Evolutionary conservation across 2,329 filamentous ascomycete genomes (phyloP).

Genomic region (Nemania sp.): DNA sequence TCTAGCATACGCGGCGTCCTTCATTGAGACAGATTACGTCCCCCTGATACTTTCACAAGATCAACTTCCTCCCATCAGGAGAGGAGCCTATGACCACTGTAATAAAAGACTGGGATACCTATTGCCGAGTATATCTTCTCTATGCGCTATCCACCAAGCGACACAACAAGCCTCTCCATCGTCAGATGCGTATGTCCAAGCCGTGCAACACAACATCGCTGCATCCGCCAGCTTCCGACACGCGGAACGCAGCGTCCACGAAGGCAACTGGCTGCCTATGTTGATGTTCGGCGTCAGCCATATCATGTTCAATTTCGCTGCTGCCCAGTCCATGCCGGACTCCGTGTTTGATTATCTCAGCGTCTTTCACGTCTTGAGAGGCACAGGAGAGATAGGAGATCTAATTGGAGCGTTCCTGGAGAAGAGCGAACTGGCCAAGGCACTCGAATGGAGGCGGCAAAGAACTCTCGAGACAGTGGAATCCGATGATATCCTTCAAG

Average conservation of each 20-base stretch:
- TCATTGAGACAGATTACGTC: not conserved
- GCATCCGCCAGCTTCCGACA: conserved; percentile 58
- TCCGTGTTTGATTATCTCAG: conserved; percentile 21
- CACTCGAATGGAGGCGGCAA: conserved; percentile 9
- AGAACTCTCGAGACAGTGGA: not conserved
- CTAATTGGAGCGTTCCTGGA: conserved; percentile 27
- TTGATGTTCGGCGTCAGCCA: conserved; percentile 33
- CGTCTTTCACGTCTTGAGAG: conserved; percentile 30
- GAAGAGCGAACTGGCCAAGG: conserved; percentile 16
- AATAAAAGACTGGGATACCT: conserved; percentile 25
- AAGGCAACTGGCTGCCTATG: conserved; percentile 61
- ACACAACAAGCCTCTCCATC: conserved; percentile 10
- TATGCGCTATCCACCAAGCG: conserved; percentile 28
- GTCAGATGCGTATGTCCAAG: conserved; percentile 19
- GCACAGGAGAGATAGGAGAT: conserved; percentile 24
- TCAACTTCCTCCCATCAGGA: not conserved
- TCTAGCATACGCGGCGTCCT: conserved; percentile 6
- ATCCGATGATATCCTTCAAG: not conserved
- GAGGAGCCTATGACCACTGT: conserved; percentile 2
- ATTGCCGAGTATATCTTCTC: conserved; percentile 25
- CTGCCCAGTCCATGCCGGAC: conserved; percentile 14
- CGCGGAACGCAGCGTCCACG: conserved; percentile 63
- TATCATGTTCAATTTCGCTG: conserved; percentile 34
- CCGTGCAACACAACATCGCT: conserved; percentile 32
- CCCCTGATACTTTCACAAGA: not conserved